phyloP scores from a whole-genome alignment of 1,139 yeast species.

The Meyerozyma sp. region DNA sequence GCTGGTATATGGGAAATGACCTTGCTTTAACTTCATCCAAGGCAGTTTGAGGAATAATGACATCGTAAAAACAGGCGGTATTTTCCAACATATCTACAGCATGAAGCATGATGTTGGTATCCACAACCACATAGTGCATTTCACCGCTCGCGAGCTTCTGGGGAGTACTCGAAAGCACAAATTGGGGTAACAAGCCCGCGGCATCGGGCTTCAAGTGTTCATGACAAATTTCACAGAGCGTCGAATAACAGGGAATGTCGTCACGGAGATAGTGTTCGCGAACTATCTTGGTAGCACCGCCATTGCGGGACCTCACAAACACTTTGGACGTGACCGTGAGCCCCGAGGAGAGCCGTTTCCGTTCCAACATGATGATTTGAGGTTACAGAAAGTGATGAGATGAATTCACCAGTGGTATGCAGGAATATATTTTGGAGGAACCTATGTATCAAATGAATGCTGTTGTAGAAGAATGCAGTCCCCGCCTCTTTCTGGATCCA shows the following conservation, averaged over 20 bases:
- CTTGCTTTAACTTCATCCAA: constrained; percentile 88
- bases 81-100: constrained; percentile 89
- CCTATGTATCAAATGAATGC: constrained; percentile 29
- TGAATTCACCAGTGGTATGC: not conserved
- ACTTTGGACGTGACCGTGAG: constrained; percentile 82
- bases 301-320: constrained; percentile 84
- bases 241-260: constrained; percentile 89
- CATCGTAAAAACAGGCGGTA: constrained; percentile 74
- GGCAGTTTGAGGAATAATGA: constrained; percentile 88
- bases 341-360: constrained; percentile 50
- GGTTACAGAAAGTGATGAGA: not conserved
- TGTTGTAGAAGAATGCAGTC: constrained; percentile 81
- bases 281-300: constrained; percentile 85
- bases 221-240: constrained; percentile 60
- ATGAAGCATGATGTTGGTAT: constrained; percentile 82
- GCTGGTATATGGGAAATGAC: constrained; percentile 81
- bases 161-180: constrained; percentile 49
- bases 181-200: constrained; percentile 45
- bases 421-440: not conserved
- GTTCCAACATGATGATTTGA: constrained; percentile 16
- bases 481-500: constrained; percentile 89
- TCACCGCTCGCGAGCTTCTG: constrained; percentile 26
- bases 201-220: constrained; percentile 52
- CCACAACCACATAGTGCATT: constrained; percentile 73
- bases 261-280: constrained; percentile 90